Evolutionary conservation across 306 rosid species (phyloP), one percentile per base, ranked within the genome.

Genomic region (Trifolium dubium): DNA sequence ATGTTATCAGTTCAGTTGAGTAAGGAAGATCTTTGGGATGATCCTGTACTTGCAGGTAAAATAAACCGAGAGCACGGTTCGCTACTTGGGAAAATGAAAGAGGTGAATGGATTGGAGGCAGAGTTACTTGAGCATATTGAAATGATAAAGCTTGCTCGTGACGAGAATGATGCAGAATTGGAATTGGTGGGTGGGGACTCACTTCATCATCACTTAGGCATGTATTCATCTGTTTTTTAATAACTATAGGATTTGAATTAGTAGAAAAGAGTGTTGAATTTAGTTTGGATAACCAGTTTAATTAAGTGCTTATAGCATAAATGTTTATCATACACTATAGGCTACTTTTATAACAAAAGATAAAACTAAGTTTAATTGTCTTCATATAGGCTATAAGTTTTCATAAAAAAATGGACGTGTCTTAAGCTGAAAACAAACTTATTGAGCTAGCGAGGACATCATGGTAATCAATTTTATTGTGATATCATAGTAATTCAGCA

Each of bases 111-210:
- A 15, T 89, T 90, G 79, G 98, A 92, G 79, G 83, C 66, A 53
- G 98, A 92, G 72, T 81, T 94, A 64, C 89, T 94, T 5, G 98
- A 92, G 79, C 95, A 94, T 85, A 72, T 94, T 74, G 97, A 94
- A 81, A 88, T 94, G 93, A 83, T 94, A 39, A 94, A 85, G 86
- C 96, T 92, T 69, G 96, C 96, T 60, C 87, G 86, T 4, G 96
- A 88, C 78, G 99, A 94, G 80, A 82, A 87, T 73, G 96, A 90
- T 10, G 70, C 76, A 0, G 93, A 92, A 35, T 85, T 94, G 96
- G 97, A 94, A 92, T 88, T 75, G 97, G 96, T 94, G 96, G 97
- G 96, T 94, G 96, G 90, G 97, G 87, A 59, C 77, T 85, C 73
- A 68, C 76, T 84, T 83, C 89, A 83, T 82, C 86, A 78, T 74